A percentile compares a stretch with the other conserved stretches of the same genome.
Evolutionary conservation across 2,329 filamentous ascomycete genomes (phyloP).

Genomic region (Fusarium foetens): DNA sequence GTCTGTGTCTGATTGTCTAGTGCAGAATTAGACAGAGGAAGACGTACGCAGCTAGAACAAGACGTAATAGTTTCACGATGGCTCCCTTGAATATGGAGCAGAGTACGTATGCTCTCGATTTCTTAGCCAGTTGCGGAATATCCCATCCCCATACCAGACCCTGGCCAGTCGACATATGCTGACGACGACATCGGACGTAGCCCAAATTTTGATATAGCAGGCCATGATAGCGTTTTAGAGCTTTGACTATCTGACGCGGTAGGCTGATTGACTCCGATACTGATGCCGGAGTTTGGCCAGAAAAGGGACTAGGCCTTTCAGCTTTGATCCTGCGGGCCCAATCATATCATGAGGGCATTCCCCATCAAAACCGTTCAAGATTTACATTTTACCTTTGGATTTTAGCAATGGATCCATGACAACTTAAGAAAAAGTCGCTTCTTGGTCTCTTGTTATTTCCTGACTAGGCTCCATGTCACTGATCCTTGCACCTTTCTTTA

Average conservation of each 20-base stretch:
- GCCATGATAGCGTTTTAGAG: constrained; percentile 16
- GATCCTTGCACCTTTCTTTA: constrained; percentile 10
- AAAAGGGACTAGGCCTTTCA: constrained; percentile 12
- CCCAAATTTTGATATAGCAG: constrained; percentile 5
- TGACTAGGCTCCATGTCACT: background rate
- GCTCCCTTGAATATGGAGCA: constrained; percentile 18
- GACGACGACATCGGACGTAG: constrained; percentile 22
- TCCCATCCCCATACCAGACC: constrained; percentile 13
- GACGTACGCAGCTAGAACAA: constrained; percentile 17
- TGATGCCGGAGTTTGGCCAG: constrained; percentile 16
- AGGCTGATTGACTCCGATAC: constrained; percentile 9
- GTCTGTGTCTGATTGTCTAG: background rate
- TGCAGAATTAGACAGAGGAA: background rate
- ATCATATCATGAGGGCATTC: constrained; percentile 13
- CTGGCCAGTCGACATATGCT: constrained; percentile 8
- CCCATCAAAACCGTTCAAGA: constrained; percentile 1
- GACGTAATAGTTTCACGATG: constrained; percentile 32
- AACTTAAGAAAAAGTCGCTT: background rate
- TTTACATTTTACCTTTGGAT: background rate
- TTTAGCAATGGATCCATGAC: background rate
- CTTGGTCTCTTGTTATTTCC: background rate
- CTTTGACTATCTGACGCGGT: constrained; percentile 13
- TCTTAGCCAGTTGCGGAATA: constrained; percentile 2
- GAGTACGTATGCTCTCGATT: constrained; percentile 22
- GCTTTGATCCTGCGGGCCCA: background rate